phyloP scores from a whole-genome alignment of 768 basidiomycete species.

The Boletus edulis region DNA sequence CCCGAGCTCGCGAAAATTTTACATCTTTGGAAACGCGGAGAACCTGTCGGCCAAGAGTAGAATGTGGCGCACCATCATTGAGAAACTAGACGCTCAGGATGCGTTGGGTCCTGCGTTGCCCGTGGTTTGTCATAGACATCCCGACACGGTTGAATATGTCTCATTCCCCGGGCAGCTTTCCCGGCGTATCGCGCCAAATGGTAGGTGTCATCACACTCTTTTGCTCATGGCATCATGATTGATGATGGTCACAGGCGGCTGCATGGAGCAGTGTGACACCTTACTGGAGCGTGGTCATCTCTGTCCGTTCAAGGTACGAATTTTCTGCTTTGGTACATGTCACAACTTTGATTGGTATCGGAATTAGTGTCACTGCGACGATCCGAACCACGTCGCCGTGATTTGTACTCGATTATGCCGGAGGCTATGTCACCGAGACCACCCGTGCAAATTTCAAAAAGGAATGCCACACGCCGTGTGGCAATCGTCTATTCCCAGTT shows the following conservation, averaged over 20 bases:
- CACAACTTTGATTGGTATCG: not conserved
- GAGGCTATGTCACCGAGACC: conserved; percentile 49
- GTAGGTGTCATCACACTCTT: conserved; percentile 27
- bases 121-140: conserved; percentile 56
- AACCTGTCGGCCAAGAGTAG: conserved; percentile 47
- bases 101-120: conserved; percentile 54
- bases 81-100: conserved; percentile 50
- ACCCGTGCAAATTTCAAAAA: conserved; percentile 62
- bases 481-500: conserved; percentile 48
- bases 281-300: conserved; percentile 60
- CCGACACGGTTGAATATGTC: conserved; percentile 38
- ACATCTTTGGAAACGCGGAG: conserved; percentile 65
- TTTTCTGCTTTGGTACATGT: too few relatives aligned
- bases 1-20: conserved; percentile 74
- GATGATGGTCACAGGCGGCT: conserved; percentile 49
- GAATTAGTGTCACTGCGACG: conserved; percentile 58
- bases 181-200: conserved; percentile 54
- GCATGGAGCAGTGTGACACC: conserved; percentile 52
- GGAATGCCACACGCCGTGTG: conserved; percentile 51
- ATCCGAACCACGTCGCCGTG: conserved; percentile 49
- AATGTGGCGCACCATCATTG: conserved; percentile 59
- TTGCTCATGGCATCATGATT: not conserved
- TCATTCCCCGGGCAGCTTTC: conserved; percentile 52
- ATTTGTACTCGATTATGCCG: conserved; percentile 48
- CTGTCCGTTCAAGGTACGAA: conserved; percentile 57